Conservation (phyloP, 2,329 filamentous ascomycete species). For the Epichloe scottii region DNA sequence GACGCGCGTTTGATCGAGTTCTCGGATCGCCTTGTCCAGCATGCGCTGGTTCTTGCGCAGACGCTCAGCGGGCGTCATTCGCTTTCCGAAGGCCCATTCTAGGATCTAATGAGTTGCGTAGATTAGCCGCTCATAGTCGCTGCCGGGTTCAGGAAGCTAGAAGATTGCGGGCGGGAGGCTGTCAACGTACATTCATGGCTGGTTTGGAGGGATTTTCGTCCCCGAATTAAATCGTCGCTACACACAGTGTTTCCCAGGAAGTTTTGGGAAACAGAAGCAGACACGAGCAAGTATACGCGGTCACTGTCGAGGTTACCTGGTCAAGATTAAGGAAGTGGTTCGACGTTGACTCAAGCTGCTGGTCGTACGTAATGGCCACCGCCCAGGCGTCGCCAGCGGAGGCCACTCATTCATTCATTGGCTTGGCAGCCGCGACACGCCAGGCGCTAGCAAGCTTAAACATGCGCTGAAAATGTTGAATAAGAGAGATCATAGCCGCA, state of each 20-base stretch:
- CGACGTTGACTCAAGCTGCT: neutral
- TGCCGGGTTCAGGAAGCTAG: neutral
- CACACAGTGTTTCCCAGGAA: neutral
- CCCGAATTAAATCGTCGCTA: neutral
- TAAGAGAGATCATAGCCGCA: no score
- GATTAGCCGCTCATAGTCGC: conserved; percentile 1
- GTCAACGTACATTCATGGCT: conserved; percentile 45
- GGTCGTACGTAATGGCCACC: conserved; percentile 1
- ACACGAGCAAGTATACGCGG: neutral
- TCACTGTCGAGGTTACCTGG: neutral
- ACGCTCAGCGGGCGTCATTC: conserved; percentile 91
- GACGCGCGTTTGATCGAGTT: conserved; percentile 85
- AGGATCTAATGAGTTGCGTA: conserved; percentile 52
- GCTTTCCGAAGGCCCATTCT: conserved; percentile 98
- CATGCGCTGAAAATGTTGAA: no score
- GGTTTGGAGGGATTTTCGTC: neutral
- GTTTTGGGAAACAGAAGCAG: no score
- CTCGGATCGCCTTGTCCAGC: conserved; percentile 92
- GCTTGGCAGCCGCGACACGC: conserved; percentile 5
- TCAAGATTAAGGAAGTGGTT: conserved; percentile 1
- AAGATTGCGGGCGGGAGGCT: neutral
- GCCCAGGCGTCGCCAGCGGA: neutral
- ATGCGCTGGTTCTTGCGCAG: conserved; percentile 90
- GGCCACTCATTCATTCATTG: neutral
- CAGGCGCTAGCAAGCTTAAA: no score